These are phyloP conservation scores for Pythium vanterpoolii DNA, from an alignment of 352 stramenopile genomes.

Conservation along the genomic window DNA sequence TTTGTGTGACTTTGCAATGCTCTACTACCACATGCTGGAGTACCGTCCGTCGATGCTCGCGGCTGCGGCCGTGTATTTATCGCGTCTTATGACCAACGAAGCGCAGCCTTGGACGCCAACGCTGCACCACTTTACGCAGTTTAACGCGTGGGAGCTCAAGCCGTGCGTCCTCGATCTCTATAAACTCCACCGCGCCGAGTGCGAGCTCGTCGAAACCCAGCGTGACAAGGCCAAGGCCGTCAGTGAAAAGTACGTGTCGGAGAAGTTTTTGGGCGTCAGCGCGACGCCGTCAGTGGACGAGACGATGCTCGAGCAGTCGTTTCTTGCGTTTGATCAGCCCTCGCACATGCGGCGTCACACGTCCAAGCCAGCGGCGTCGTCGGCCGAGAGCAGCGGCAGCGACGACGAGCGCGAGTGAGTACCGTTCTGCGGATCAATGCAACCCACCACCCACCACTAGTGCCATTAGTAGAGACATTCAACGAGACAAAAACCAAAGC, in stretches of 20 bases:
- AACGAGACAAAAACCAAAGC: background rate
- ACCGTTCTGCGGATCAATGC: background rate
- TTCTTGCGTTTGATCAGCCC: conserved; percentile 30
- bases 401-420: background rate
- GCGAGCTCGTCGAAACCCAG: conserved; percentile 53
- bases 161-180: conserved; percentile 66
- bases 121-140: conserved; percentile 74
- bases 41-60: conserved; percentile 71
- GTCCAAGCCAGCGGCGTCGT: conserved; percentile 6
- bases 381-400: conserved; percentile 5
- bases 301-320: conserved; percentile 44
- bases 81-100: conserved; percentile 62
- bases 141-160: conserved; percentile 65
- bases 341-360: conserved; percentile 8
- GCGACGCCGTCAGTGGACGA: conserved; percentile 45
- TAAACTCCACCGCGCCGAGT: conserved; percentile 56
- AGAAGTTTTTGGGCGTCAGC: conserved; percentile 62
- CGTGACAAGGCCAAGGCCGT: conserved; percentile 79
- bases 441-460: conserved; percentile 1
- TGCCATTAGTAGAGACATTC: conserved; percentile 24
- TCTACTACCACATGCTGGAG: conserved; percentile 74
- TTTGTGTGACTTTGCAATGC: conserved; percentile 63
- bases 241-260: conserved; percentile 75
- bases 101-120: conserved; percentile 71
- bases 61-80: conserved; percentile 71